Percentiles rank a stretch among this genome's conserved stretches.
phyloP scores from a whole-genome alignment of 2,329 filamentous ascomycete genomes.

The Arthrobotrys megalospora region DNA sequence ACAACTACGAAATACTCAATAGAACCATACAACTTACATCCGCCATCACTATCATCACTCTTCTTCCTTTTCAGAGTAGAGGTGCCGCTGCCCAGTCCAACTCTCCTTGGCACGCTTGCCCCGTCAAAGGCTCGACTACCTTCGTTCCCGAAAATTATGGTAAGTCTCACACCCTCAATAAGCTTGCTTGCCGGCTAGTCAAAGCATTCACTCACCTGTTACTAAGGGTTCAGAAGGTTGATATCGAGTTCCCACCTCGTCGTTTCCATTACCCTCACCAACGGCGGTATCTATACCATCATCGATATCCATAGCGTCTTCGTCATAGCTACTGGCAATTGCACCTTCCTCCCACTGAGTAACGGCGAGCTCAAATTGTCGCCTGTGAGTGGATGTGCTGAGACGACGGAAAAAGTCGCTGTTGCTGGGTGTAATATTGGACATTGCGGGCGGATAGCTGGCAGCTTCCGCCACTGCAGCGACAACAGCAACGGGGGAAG shows the following conservation, averaged over 20 bases:
- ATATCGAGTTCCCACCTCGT: not conserved
- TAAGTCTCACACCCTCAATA: not conserved
- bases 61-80: not conserved
- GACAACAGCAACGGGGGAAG: too few relatives aligned
- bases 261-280: not conserved
- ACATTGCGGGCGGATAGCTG: not conserved
- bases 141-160: not conserved
- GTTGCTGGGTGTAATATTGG: not conserved
- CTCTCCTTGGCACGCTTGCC: not conserved
- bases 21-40: not conserved
- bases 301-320: not conserved
- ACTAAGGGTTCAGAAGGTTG: too few relatives aligned
- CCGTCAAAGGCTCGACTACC: not conserved
- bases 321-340: not conserved
- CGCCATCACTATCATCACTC: not conserved
- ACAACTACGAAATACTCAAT: not conserved
- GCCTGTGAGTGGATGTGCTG: slow-evolving; percentile 3
- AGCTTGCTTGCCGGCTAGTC: not conserved
- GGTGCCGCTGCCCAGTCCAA: too few relatives aligned
- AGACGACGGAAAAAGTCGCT: slow-evolving; percentile 17
- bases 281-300: not conserved
- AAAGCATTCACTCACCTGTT: not conserved
- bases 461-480: too few relatives aligned
- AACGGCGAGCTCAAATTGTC: not conserved
- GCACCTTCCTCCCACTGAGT: not conserved